Evolutionary conservation across 768 basidiomycete genomes (phyloP), one percentile per base, ranked within the genome.

Genomic region (Steccherinum ochraceum): DNA sequence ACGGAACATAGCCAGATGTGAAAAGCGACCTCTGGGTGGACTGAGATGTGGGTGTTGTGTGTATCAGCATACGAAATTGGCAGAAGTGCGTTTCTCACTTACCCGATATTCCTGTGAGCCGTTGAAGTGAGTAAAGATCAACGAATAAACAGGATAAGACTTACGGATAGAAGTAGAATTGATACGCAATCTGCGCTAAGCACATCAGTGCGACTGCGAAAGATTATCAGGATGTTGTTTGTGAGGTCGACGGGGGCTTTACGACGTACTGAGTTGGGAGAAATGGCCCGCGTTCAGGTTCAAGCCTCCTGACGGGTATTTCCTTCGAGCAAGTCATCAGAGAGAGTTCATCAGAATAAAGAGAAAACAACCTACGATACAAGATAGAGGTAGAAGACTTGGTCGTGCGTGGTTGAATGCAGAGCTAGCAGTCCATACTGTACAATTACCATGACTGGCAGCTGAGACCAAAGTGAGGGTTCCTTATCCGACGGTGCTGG

Each of bases 281-380:
- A 94, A 99, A 67, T 96, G 82, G 1, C 86, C 88, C 0, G 96
- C 90, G 61, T 86, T 87, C 49, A 99, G 73, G 51, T 91, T 93
- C 56, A 99, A 69, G 1, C 96, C 96, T n/a, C 94, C 94, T 4
- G 82, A 75, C 18, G 79, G 72, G 62, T 90, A 90, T 58, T 87
- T 82, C 12, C 90, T 94, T 63, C n/a, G n/a, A 30, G n/a, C n/a
- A n/a, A n/a, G n/a, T n/a, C n/a, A 49, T 50, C 23, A 41, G 30
- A 7, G 30, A 3, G 40, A 24, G 24, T 49, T 49, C 24, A 56
- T 45, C 24, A 7, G 41, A 23, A 43, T 10, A 43, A 5, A 43
- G 7, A 19, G 41, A 40, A 52, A 53, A 39, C 21, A 1, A 77
- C 86, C 70, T 61, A 89, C 88, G 88, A 83, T 46, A 93, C 89